These are phyloP conservation scores for Aspergillus funiculosus DNA, from an alignment of 495 filamentous ascomycete species.

Conservation along the genomic window DNA sequence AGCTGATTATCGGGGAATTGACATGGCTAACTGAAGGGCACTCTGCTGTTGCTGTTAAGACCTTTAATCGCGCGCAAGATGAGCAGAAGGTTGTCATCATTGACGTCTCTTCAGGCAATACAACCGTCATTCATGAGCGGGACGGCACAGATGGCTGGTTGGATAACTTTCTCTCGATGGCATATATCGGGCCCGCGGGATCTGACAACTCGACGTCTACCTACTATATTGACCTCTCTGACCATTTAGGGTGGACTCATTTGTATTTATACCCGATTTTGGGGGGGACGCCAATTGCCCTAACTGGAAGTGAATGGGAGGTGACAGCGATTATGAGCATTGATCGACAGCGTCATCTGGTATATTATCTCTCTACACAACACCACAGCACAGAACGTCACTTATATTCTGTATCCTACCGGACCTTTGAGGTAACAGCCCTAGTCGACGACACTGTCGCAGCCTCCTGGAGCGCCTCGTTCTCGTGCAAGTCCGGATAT, in stretches of 20 bases:
- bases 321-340: conserved; percentile 15
- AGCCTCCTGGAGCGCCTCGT: conserved; percentile 18
- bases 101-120: conserved; percentile 3
- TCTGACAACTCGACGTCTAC: conserved; percentile 1
- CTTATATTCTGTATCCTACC: conserved; percentile 19
- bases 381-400: conserved; percentile 20
- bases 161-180: conserved; percentile 17
- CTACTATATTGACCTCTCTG: conserved; percentile 20
- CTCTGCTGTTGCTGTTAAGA: conserved; percentile 13
- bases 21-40: conserved; percentile 19
- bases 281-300: conserved; percentile 12
- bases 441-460: conserved; percentile 17
- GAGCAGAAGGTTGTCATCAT: conserved; percentile 17
- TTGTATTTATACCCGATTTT: conserved; percentile 16
- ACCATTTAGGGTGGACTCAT: conserved; percentile 19
- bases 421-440: conserved; percentile 13
- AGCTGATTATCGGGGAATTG: conserved; percentile 20
- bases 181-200: conserved; percentile 13
- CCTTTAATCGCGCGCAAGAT: conserved; percentile 19
- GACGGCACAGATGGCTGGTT: conserved; percentile 22
- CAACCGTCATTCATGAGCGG: conserved; percentile 11
- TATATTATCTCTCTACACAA: conserved; percentile 20
- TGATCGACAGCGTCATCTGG: conserved; percentile 12
- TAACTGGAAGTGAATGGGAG: conserved; percentile 19
- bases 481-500: conserved; percentile 15